Conservation (phyloP, 2,329 filamentous ascomycete genomes). For the Grosmannia huntii region DNA sequence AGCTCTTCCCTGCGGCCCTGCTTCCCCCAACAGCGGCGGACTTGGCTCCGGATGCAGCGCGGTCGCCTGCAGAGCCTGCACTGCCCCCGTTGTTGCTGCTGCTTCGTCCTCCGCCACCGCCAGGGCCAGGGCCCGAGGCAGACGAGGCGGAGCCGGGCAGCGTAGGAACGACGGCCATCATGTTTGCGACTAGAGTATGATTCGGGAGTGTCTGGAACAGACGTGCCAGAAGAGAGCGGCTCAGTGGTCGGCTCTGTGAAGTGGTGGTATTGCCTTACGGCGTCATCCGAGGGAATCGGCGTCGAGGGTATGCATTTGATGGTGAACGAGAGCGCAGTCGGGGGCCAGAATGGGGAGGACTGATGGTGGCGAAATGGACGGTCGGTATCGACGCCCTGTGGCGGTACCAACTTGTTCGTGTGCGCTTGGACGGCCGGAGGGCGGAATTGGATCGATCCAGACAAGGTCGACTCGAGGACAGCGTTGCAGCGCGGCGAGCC, state of each 20-base stretch:
- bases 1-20: slow-evolving; percentile 17
- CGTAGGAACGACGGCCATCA: slow-evolving; percentile 11
- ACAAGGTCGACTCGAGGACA: neutral
- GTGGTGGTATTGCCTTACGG: slow-evolving; percentile 6
- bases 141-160: neutral
- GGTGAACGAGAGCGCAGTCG: neutral
- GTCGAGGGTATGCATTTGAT: slow-evolving; percentile 9
- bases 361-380: neutral
- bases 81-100: neutral
- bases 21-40: neutral
- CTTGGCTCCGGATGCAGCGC: neutral
- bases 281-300: slow-evolving; percentile 9
- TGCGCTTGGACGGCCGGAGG: neutral
- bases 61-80: neutral
- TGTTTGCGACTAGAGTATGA: slow-evolving; percentile 1
- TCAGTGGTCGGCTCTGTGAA: neutral
- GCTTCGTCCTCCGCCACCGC: neutral
- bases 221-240: neutral
- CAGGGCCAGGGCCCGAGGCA: neutral
- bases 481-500: neutral
- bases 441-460: neutral
- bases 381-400: neutral
- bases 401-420: neutral
- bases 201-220: neutral
- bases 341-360: neutral